These are phyloP conservation scores for Salix exigua DNA, from an alignment of 345 rosid species.

Conservation along the genomic window DNA sequence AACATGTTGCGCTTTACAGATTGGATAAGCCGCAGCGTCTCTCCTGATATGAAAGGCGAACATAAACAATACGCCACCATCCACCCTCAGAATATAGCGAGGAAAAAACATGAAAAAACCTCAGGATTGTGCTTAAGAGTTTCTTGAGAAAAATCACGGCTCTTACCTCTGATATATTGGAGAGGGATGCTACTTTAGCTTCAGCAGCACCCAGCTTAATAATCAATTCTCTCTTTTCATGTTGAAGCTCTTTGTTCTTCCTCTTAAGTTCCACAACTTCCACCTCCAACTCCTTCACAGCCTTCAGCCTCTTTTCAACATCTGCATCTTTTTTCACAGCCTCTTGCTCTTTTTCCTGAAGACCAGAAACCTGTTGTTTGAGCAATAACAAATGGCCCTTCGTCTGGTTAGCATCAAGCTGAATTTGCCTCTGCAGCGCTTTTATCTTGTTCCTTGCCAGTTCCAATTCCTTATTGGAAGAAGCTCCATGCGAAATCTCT, in stretches of 20 bases:
- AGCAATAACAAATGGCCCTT: slow-evolving; percentile 85
- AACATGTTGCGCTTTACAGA: background rate
- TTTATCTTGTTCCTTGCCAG: slow-evolving; percentile 71
- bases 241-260: slow-evolving; percentile 87
- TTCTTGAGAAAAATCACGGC: background rate
- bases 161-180: slow-evolving; percentile 89
- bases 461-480: slow-evolving; percentile 69
- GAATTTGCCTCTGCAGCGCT: slow-evolving; percentile 90
- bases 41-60: background rate
- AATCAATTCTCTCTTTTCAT: slow-evolving; percentile 82
- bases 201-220: slow-evolving; percentile 80
- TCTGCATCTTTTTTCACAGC: slow-evolving; percentile 68
- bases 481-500: slow-evolving; percentile 47
- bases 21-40: background rate
- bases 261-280: slow-evolving; percentile 90
- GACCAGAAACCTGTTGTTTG: slow-evolving; percentile 84
- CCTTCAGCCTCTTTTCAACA: slow-evolving; percentile 68
- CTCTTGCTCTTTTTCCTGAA: slow-evolving; percentile 77
- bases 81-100: background rate
- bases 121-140: background rate
- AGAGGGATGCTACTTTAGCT: slow-evolving; percentile 61
- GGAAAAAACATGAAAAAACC: background rate
- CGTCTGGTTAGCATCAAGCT: slow-evolving; percentile 88
- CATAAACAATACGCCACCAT: background rate
- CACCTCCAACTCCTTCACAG: slow-evolving; percentile 65